Evolutionary conservation across 2,329 filamentous ascomycete genomes (phyloP).

Genomic region (Fusarium longipes): DNA sequence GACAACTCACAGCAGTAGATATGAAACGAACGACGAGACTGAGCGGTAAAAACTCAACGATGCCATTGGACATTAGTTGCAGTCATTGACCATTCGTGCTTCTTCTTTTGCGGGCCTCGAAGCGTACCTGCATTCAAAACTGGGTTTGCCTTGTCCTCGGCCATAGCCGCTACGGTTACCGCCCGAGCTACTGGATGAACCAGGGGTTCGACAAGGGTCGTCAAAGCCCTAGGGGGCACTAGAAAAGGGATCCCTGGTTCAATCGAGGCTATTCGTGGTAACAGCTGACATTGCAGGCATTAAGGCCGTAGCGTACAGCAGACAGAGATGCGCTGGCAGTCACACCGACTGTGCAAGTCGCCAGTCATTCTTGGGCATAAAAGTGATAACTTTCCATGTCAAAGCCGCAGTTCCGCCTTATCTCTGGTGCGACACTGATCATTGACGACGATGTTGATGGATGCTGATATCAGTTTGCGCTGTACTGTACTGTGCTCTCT

Average conservation of each 20-base stretch:
- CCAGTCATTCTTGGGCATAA: neutral
- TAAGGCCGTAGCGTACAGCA: slow-evolving; percentile 9
- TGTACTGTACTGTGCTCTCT: neutral
- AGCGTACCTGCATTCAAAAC: slow-evolving; percentile 31
- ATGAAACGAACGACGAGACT: slow-evolving; percentile 22
- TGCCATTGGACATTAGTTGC: neutral
- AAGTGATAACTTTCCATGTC: neutral
- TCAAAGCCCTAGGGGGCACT: neutral
- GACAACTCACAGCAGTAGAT: neutral
- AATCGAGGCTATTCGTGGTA: neutral
- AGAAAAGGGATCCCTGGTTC: neutral
- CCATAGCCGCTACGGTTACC: slow-evolving; percentile 19
- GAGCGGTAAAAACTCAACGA: neutral
- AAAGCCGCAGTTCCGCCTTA: slow-evolving; percentile 1
- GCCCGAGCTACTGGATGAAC: slow-evolving; percentile 8
- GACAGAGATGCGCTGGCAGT: slow-evolving; percentile 36
- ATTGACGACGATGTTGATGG: neutral
- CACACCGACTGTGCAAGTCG: slow-evolving; percentile 5
- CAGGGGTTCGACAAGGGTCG: slow-evolving; percentile 20
- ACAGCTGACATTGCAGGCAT: neutral
- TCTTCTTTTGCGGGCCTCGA: neutral
- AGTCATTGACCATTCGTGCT: neutral
- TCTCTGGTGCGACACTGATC: slow-evolving; percentile 12
- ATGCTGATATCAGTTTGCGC: neutral
- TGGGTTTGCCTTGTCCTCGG: neutral